Evolutionary conservation across 257 asterid species (phyloP).

Genomic region (Solanum dulcamara): DNA sequence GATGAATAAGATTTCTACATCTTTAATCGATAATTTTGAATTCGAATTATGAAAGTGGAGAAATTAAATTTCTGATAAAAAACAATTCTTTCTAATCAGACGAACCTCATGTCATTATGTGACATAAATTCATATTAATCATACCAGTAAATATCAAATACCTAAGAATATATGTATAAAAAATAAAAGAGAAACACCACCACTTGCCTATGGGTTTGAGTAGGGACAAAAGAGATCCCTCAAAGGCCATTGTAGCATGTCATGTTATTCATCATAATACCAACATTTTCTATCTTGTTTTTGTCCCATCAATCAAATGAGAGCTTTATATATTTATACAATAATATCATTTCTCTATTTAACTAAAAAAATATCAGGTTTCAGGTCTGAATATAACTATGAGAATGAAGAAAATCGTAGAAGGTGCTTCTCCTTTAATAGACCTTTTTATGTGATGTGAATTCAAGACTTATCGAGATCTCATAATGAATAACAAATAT

Average conservation of each 20-base stretch:
- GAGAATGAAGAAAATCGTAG: accelerated
- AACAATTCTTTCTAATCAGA: not conserved
- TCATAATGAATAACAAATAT: not conserved
- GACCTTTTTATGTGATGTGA: not conserved
- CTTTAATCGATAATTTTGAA: not conserved
- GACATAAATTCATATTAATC: not conserved
- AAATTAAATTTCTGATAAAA: not conserved
- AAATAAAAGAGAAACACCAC: not conserved
- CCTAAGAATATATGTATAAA: not conserved
- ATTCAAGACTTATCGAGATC: not conserved
- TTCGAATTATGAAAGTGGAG: not conserved
- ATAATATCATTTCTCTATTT: not conserved
- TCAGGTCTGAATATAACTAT: not conserved
- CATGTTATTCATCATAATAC: not conserved
- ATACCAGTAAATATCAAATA: not conserved
- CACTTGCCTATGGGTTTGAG: not conserved
- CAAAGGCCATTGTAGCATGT: not conserved
- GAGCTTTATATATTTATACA: not conserved
- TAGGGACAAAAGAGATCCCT: not conserved
- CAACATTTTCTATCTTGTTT: not conserved
- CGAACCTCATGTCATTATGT: not conserved
- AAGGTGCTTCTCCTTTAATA: too few species aligned
- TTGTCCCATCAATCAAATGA: not conserved
- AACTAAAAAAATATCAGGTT: not conserved
- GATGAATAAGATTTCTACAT: not conserved